Conservation (phyloP, 179 eudicot species). For the Carnegiea gigantea region DNA sequence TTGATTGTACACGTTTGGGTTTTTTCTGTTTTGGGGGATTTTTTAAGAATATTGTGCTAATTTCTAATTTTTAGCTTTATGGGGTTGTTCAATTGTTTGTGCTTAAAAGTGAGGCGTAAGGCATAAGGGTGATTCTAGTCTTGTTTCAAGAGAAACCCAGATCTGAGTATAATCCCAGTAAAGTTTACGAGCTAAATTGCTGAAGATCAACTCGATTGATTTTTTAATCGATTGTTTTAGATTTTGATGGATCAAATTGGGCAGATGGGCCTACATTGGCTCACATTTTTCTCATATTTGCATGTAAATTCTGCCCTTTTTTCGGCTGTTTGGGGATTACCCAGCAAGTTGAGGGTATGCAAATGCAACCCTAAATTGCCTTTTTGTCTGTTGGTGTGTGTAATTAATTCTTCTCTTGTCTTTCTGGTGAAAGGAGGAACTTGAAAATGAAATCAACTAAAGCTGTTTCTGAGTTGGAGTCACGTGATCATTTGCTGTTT, state of each 20-base stretch:
- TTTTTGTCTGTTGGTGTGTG: slow-evolving; percentile 8
- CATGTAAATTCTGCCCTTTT: background rate
- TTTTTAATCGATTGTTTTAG: background rate
- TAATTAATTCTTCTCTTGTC: background rate
- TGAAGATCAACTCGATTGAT: background rate
- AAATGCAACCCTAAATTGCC: slow-evolving; percentile 21
- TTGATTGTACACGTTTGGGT: background rate
- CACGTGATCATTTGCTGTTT: slow-evolving; percentile 17
- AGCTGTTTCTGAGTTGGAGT: slow-evolving; percentile 7
- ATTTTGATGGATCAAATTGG: background rate
- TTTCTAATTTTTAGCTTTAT: background rate
- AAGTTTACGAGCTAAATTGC: background rate
- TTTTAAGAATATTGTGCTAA: background rate
- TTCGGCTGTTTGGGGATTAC: background rate
- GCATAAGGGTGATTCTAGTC: background rate
- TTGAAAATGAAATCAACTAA: background rate
- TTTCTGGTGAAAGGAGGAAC: background rate
- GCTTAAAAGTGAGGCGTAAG: background rate
- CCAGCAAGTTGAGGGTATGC: slow-evolving; percentile 7
- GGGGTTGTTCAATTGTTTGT: background rate
- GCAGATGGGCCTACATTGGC: no score
- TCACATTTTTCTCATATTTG: background rate
- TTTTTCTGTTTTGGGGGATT: no score
- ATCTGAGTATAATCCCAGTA: background rate
- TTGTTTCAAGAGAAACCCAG: background rate